These are phyloP conservation scores for Panaeolus cyanescens DNA, from an alignment of 768 basidiomycete species.

Conservation along the genomic window DNA sequence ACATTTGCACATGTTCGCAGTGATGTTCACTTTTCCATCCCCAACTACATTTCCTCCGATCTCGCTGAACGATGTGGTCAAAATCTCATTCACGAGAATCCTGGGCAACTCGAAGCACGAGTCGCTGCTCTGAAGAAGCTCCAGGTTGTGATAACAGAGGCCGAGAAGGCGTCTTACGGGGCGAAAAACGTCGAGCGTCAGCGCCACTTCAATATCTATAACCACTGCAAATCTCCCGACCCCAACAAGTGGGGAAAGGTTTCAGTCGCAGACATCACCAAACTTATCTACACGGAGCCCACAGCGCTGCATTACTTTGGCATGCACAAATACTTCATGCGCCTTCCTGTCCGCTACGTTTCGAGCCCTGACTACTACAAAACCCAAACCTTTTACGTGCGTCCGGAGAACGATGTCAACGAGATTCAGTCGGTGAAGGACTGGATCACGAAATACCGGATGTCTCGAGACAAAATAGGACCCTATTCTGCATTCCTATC, in stretches of 20 bases:
- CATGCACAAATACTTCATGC: conserved; percentile 71
- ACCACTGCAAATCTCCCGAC: conserved; percentile 42
- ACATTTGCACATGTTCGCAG: conserved; percentile 45
- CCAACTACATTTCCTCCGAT: conserved; percentile 49
- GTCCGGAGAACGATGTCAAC: conserved; percentile 59
- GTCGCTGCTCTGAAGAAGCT: conserved; percentile 64
- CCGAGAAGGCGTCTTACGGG: conserved; percentile 41
- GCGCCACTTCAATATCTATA: conserved; percentile 42
- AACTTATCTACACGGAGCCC: conserved; percentile 39
- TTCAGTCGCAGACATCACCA: conserved; percentile 55
- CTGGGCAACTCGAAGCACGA: conserved; percentile 54
- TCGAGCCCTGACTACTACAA: conserved; percentile 48
- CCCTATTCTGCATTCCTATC: conserved; percentile 13
- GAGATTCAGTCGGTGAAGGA: conserved; percentile 47
- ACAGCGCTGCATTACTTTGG: conserved; percentile 38
- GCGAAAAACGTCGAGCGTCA: conserved; percentile 23
- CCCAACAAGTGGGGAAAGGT: conserved; percentile 55
- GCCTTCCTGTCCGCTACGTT: conserved; percentile 50
- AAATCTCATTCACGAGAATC: conserved; percentile 24
- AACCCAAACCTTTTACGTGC: conserved; percentile 58
- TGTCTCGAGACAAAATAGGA: not conserved
- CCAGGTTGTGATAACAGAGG: conserved; percentile 48
- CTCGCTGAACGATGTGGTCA: conserved; percentile 52
- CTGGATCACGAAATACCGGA: conserved; percentile 42
- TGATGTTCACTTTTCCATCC: conserved; percentile 67